Conservation (phyloP, 305 asterid genomes). For the Fraxinus sp. region DNA sequence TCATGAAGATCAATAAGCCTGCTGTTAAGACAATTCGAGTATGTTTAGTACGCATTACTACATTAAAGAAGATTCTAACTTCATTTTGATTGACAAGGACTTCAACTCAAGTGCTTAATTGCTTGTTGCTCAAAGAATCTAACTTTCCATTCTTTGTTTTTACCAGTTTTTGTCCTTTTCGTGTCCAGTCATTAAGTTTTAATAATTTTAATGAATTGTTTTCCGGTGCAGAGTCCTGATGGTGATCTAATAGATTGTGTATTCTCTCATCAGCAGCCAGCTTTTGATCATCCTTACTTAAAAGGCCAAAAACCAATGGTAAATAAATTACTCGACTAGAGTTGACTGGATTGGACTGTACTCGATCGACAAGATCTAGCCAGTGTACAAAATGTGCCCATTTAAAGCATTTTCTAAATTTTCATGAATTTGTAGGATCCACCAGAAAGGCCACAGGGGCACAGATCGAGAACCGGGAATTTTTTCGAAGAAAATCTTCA, state of each 20-base stretch:
- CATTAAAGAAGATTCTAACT: neutral
- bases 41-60: neutral
- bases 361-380: neutral
- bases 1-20: conserved; percentile 70
- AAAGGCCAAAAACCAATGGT: conserved; percentile 57
- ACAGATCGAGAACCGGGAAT: neutral
- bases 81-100: neutral
- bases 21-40: conserved; percentile 71
- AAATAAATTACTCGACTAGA: neutral
- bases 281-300: conserved; percentile 58
- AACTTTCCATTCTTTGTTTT: conserved; percentile 20
- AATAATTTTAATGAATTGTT: conserved; percentile 1
- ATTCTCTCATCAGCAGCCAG: conserved; percentile 48
- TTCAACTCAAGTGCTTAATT: neutral
- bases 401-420: neutral
- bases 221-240: conserved; percentile 49
- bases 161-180: neutral
- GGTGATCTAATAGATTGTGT: conserved; percentile 62
- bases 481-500: neutral
- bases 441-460: conserved; percentile 22
- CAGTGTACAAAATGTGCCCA: neutral
- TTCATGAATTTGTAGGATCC: conserved; percentile 16
- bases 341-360: neutral
- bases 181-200: neutral
- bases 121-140: neutral